Conservation (phyloP, 768 basidiomycete species). For the Strobilomyces echinocephalus region DNA sequence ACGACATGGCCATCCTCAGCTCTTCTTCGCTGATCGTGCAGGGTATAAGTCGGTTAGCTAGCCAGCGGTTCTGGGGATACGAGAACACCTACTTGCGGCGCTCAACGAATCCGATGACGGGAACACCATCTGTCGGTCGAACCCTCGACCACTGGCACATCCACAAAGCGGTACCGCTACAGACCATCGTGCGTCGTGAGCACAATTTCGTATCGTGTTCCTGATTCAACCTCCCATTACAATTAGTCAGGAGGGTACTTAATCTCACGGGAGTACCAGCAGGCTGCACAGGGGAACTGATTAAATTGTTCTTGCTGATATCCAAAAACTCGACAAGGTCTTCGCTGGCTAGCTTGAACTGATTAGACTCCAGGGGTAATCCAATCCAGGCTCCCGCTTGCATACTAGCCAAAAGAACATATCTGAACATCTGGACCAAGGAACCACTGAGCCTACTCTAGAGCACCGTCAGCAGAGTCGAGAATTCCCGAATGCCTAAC, state of each 20-base stretch:
- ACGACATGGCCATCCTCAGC: conserved; percentile 3
- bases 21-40: conserved; percentile 11
- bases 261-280: background rate
- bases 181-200: conserved; percentile 16
- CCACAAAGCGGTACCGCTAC: no score
- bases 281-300: background rate
- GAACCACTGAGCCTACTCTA: no score
- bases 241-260: background rate
- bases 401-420: background rate
- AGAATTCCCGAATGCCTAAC: background rate
- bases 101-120: conserved; percentile 14
- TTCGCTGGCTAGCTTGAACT: background rate
- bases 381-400: conserved; percentile 6
- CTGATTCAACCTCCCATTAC: conserved; percentile 14
- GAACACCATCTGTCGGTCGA: conserved; percentile 16
- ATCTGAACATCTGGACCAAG: background rate
- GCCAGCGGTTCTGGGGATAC: background rate
- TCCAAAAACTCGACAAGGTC: conserved; percentile 7
- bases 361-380: conserved; percentile 1
- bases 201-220: conserved; percentile 18
- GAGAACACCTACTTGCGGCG: conserved; percentile 10
- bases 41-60: conserved; percentile 4
- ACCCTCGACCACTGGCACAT: conserved; percentile 20
- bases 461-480: conserved; percentile 3
- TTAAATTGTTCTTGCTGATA: background rate